phyloP scores from a whole-genome alignment of 1,284 basidiomycete genomes.

The Trichosporon sp. region DNA sequence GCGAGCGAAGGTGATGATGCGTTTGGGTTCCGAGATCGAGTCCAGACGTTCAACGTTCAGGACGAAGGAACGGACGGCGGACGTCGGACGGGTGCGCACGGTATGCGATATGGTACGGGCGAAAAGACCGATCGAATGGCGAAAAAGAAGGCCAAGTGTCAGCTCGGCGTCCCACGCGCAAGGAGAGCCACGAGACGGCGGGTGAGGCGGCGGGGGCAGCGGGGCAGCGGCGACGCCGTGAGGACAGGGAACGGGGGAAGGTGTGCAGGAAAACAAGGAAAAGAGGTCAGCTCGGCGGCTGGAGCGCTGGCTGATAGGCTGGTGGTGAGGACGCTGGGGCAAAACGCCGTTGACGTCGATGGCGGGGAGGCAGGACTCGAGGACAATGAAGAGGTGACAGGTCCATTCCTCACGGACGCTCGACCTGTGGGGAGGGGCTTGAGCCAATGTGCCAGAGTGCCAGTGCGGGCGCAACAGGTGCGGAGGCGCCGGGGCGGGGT shows the following conservation, averaged over 20 bases:
- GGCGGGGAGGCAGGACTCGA: background rate
- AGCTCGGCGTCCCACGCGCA: background rate
- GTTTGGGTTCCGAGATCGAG: background rate
- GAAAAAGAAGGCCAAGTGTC: background rate
- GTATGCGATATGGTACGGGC: background rate
- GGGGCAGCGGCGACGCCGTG: background rate
- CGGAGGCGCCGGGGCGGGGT: background rate
- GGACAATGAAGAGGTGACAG: background rate
- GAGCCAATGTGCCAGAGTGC: background rate
- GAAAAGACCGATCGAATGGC: background rate
- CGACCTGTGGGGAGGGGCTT: background rate
- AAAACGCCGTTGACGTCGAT: conserved; percentile 1
- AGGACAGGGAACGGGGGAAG: background rate
- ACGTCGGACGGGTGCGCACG: background rate
- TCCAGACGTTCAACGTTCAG: background rate
- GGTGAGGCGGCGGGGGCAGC: background rate
- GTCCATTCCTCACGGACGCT: background rate
- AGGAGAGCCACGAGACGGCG: background rate
- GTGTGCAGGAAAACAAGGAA: background rate
- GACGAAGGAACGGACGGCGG: background rate
- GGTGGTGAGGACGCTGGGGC: background rate
- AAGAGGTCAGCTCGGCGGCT: background rate
- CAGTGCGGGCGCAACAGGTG: background rate
- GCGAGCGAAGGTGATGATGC: background rate
- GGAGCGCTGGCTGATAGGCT: conserved; percentile 5